A percentile compares a stretch with the other conserved stretches of the same genome.
phyloP scores from a whole-genome alignment of 805 yeast species.

The Metschnikowia lachancei region DNA sequence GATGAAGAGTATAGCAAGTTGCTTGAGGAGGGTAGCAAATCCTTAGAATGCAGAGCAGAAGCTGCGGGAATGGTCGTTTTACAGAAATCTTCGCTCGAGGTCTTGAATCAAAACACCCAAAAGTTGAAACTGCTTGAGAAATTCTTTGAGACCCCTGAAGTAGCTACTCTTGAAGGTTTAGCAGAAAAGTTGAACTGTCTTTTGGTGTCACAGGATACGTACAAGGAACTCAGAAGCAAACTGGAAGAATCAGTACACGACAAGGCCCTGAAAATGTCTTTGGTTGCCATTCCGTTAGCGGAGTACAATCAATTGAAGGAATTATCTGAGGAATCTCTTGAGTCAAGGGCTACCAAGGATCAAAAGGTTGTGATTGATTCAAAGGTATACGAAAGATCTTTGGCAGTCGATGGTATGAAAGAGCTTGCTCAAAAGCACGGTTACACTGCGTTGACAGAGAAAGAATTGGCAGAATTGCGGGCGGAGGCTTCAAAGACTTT shows the following conservation, averaged over 20 bases:
- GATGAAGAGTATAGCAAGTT: slow-evolving; percentile 13
- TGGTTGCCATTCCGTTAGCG: slow-evolving; percentile 12
- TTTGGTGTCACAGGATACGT: slow-evolving; percentile 8
- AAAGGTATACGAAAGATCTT: slow-evolving; percentile 2
- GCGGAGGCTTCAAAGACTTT: slow-evolving; percentile 10
- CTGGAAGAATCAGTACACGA: slow-evolving; percentile 16
- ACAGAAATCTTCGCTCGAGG: slow-evolving; percentile 20
- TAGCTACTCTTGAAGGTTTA: slow-evolving; percentile 6
- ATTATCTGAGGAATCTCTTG: slow-evolving; percentile 9
- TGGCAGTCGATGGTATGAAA: slow-evolving; percentile 8
- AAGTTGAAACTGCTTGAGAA: slow-evolving; percentile 4
- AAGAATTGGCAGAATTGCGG: slow-evolving; percentile 10
- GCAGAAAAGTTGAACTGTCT: slow-evolving; percentile 10
- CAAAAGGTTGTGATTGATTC: slow-evolving; percentile 9
- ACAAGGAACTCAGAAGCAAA: slow-evolving; percentile 4
- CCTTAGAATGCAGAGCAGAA: slow-evolving; percentile 19
- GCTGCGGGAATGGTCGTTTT: slow-evolving; percentile 17
- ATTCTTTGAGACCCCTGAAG: slow-evolving; percentile 12
- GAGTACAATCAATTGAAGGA: slow-evolving; percentile 11
- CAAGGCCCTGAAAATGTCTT: slow-evolving; percentile 12
- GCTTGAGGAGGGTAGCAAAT: slow-evolving; percentile 11
- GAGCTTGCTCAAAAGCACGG: slow-evolving; percentile 11
- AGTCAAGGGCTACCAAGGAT: slow-evolving; percentile 11
- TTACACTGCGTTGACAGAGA: slow-evolving; percentile 2
- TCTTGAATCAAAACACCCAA: slow-evolving; percentile 11